Conservation (phyloP, 179 eudicot genomes). For the Vitellaria paradoxa region DNA sequence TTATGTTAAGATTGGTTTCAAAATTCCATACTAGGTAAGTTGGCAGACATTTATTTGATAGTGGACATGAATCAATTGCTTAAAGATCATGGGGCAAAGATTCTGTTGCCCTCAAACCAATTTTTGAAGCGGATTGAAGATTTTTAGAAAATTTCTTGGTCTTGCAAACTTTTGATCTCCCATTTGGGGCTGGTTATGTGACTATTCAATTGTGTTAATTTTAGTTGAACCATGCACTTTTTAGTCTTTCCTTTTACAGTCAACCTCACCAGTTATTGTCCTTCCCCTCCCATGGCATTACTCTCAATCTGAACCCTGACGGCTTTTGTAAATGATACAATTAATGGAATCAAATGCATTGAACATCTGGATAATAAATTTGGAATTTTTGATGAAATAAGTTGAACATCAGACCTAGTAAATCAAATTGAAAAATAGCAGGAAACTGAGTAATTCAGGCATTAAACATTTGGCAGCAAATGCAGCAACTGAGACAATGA, state of each 20-base stretch:
- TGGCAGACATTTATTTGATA: neutral
- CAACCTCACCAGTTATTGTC: conserved; percentile 7
- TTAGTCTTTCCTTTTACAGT: neutral
- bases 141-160: neutral
- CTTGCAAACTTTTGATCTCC: neutral
- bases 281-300: neutral
- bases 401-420: neutral
- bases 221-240: neutral
- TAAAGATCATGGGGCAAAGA: neutral
- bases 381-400: neutral
- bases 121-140: neutral
- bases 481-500: neutral
- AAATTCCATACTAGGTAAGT: neutral
- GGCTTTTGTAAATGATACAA: neutral
- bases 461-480: neutral
- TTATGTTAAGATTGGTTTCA: neutral
- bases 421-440: neutral
- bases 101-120: neutral
- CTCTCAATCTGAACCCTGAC: neutral
- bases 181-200: conserved; percentile 1
- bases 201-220: neutral
- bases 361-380: neutral
- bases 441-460: neutral
- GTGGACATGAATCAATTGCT: neutral
- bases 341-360: neutral